phyloP scores from a whole-genome alignment of 805 yeast species.

The Barnettozyma salicaria region DNA sequence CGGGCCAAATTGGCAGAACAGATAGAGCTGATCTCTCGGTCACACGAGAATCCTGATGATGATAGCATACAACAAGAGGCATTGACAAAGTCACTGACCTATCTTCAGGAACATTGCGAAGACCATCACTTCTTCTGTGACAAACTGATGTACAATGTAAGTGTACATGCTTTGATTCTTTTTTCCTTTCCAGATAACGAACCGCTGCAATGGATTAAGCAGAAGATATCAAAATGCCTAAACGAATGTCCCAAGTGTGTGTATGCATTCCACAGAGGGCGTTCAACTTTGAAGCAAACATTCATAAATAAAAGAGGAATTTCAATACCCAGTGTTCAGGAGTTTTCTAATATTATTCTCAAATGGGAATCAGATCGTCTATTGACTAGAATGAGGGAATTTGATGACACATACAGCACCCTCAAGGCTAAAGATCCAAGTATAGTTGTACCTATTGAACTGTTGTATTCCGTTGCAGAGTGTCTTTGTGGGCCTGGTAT shows the following conservation, averaged over 20 bases:
- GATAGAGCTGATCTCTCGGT: conserved; percentile 10
- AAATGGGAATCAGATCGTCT: conserved; percentile 27
- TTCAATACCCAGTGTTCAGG: conserved; percentile 18
- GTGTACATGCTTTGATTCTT: conserved; percentile 50
- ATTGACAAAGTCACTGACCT: conserved; percentile 36
- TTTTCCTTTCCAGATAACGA: conserved; percentile 52
- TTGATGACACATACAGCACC: neutral
- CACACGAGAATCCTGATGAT: conserved; percentile 30
- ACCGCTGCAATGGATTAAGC: conserved; percentile 40
- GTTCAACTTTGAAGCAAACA: conserved; percentile 44
- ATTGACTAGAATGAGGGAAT: conserved; percentile 3
- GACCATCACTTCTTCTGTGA: conserved; percentile 54
- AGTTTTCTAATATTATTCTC: conserved; percentile 17
- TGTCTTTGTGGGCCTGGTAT: conserved; percentile 49
- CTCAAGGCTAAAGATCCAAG: conserved; percentile 3
- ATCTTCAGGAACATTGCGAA: conserved; percentile 26
- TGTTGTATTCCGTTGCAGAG: conserved; percentile 34
- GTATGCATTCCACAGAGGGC: conserved; percentile 44
- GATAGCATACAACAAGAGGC: conserved; percentile 32
- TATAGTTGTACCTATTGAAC: conserved; percentile 11
- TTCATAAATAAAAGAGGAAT: conserved; percentile 47
- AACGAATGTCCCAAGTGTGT: conserved; percentile 50
- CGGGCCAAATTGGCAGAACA: conserved; percentile 1
- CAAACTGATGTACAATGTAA: conserved; percentile 38
- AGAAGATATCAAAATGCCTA: conserved; percentile 35